These are phyloP conservation scores for Tylopilus sp. DNA, from an alignment of 768 basidiomycete genomes.

Conservation along the genomic window DNA sequence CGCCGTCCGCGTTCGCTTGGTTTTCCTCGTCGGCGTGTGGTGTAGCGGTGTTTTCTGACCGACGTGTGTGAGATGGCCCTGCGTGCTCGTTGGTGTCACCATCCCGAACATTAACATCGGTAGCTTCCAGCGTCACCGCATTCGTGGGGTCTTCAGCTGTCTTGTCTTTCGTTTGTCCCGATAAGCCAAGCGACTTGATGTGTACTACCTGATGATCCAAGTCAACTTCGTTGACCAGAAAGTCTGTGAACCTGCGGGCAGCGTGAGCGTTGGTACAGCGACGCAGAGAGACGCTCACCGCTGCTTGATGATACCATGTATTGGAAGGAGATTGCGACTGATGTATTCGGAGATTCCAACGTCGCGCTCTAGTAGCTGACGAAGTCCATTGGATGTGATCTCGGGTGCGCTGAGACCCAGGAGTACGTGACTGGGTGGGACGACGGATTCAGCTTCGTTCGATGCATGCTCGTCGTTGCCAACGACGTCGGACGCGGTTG, in stretches of 20 bases:
- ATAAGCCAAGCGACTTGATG: constrained; percentile 74
- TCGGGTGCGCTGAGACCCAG: constrained; percentile 56
- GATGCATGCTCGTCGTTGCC: constrained; percentile 4
- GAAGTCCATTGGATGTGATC: constrained; percentile 48
- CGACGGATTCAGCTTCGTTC: constrained; percentile 26
- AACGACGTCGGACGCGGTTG: constrained; percentile 19
- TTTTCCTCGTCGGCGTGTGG: background rate
- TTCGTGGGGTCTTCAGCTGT: constrained; percentile 15
- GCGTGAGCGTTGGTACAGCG: background rate
- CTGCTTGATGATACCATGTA: constrained; percentile 96
- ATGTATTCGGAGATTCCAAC: constrained; percentile 93
- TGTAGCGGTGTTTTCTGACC: background rate
- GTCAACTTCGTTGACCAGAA: constrained; percentile 90
- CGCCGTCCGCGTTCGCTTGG: constrained; percentile 8
- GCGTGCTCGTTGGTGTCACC: background rate
- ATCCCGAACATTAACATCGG: constrained; percentile 10
- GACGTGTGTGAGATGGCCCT: constrained; percentile 6
- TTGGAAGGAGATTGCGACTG: constrained; percentile 59
- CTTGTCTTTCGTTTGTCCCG: constrained; percentile 48
- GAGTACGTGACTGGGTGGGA: constrained; percentile 75
- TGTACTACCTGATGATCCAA: constrained; percentile 76
- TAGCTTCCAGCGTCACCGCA: constrained; percentile 12
- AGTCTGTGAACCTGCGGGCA: constrained; percentile 84
- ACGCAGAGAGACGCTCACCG: constrained; percentile 47
- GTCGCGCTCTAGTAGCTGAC: constrained; percentile 66